phyloP scores from a whole-genome alignment of 495 filamentous ascomycete genomes.

The Neurospora hispaniola region DNA sequence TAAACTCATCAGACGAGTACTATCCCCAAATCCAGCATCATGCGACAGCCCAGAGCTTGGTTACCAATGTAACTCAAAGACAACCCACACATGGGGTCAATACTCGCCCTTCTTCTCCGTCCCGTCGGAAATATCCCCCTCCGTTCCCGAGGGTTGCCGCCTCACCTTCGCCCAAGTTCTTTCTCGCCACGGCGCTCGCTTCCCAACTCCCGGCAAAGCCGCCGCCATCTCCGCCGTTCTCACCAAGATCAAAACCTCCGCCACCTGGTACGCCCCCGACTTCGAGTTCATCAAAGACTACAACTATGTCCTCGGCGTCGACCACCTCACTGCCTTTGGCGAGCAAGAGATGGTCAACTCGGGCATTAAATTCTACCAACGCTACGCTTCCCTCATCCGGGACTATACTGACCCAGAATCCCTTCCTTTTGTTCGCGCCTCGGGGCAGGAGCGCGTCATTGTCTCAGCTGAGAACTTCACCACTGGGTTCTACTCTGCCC shows the following conservation, averaged over 20 bases:
- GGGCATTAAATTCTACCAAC: constrained; percentile 59
- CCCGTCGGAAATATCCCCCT: constrained; percentile 46
- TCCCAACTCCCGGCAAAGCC: constrained; percentile 58
- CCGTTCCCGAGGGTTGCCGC: constrained; percentile 51
- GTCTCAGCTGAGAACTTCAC: constrained; percentile 63
- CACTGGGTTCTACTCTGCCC: constrained; percentile 55
- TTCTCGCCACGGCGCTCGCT: constrained; percentile 74
- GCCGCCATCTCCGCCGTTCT: constrained; percentile 45
- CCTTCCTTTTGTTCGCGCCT: constrained; percentile 61
- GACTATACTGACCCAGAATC: constrained; percentile 13
- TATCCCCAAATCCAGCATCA: not conserved
- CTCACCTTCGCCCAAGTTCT: constrained; percentile 71
- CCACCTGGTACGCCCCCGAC: constrained; percentile 42
- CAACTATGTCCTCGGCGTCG: constrained; percentile 60
- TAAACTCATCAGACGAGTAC: not conserved
- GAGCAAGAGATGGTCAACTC: constrained; percentile 64
- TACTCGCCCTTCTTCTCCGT: constrained; percentile 77
- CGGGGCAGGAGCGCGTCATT: constrained; percentile 61
- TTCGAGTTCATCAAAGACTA: constrained; percentile 58
- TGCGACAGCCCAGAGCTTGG: constrained; percentile 54
- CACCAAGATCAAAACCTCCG: constrained; percentile 47
- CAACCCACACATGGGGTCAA: constrained; percentile 72
- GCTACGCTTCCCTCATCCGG: constrained; percentile 49
- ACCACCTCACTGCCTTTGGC: constrained; percentile 65
- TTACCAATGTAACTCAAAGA: constrained; percentile 40